Base-by-base conservation (phyloP, 257 asterid species). In the Sherardia arvensis region DNA sequence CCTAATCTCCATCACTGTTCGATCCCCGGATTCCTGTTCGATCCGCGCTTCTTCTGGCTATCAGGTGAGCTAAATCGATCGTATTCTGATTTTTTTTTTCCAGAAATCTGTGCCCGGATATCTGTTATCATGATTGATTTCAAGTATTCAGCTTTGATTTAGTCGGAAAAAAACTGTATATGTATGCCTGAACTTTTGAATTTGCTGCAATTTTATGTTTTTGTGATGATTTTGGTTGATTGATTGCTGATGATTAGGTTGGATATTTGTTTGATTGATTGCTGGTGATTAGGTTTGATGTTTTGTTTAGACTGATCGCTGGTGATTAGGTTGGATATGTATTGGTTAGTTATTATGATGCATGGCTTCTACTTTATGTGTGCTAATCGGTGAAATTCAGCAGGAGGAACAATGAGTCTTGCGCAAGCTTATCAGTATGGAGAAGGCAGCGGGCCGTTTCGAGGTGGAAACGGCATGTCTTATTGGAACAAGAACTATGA, bases 321-420 rank as follows among this genome's bases (percentile, higher is more conserved):
- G 56, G 14, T 36, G 21, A 22, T 56, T 29, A 18, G 45, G 45
- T 30, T 8, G 62, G 28, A 27, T 14, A 29, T 4, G n/a, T n/a
- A n/a, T n/a, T n/a, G n/a, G n/a, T n/a, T n/a, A n/a, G n/a, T n/a
- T n/a, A n/a, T n/a, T n/a, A n/a, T 20, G 18, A 10, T 33, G 30
- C 20, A 4, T 25, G 11, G 11, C 47, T 38, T 38, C 11, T 1
- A 11, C 4, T 38, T 38, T 9, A 10, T 38, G 47, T 11, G 17
- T 14, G 4, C 51, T 32, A 26, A 14, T 48, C 67, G 66, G 54
- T 45, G 66, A 55, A 64, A 69, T 62, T 73, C 74, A 60, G 66
- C 85, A 82, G 91, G 78, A 68, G 74, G 78, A 68, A 72, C 59
- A 9, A 91, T 91, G 96, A 80, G 91, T 69, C 78, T 83, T 40